phyloP scores from a whole-genome alignment of 2,329 filamentous ascomycete species.

The Penicillium palitans region DNA sequence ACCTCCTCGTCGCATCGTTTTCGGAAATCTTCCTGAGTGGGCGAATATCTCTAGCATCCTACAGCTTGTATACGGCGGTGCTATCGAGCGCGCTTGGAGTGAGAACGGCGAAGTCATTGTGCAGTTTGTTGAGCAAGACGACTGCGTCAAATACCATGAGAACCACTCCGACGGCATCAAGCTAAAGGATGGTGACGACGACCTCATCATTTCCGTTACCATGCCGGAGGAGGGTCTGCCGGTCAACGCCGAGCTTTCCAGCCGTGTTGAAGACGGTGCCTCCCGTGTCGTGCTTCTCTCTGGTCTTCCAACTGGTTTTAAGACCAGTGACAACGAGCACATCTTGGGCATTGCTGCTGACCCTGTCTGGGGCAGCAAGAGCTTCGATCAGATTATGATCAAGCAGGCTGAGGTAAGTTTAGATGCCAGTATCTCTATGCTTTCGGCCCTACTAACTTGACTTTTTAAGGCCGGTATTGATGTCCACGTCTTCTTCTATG shows the following conservation, averaged over 20 bases:
- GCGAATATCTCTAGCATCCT: slow-evolving; percentile 35
- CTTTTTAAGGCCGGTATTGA: neutral
- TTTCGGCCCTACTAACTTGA: neutral
- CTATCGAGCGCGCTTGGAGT: slow-evolving; percentile 36
- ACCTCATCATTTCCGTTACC: slow-evolving; percentile 41
- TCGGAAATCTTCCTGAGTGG: slow-evolving; percentile 40
- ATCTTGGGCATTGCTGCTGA: slow-evolving; percentile 1
- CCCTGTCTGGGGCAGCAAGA: neutral
- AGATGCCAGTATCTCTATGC: neutral
- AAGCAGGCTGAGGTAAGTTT: slow-evolving; percentile 5
- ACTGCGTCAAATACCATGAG: slow-evolving; percentile 39
- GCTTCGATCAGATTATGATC: slow-evolving; percentile 5
- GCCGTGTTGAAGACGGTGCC: neutral
- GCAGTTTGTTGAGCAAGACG: slow-evolving; percentile 37
- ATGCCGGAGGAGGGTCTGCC: slow-evolving; percentile 32
- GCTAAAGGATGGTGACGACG: slow-evolving; percentile 28
- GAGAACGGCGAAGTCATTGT: slow-evolving; percentile 33
- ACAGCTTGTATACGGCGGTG: slow-evolving; percentile 41
- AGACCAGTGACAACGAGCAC: neutral
- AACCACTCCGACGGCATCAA: slow-evolving; percentile 40
- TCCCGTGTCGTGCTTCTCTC: slow-evolving; percentile 8
- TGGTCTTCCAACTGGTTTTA: neutral
- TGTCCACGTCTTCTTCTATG: slow-evolving; percentile 14
- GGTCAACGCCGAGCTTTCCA: slow-evolving; percentile 25
- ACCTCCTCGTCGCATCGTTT: slow-evolving; percentile 34